A percentile compares a stretch with the other conserved stretches of the same genome.
These are phyloP conservation scores for Trichocladium antarcticum DNA, from an alignment of 495 filamentous ascomycete genomes.

Conservation along the genomic window DNA sequence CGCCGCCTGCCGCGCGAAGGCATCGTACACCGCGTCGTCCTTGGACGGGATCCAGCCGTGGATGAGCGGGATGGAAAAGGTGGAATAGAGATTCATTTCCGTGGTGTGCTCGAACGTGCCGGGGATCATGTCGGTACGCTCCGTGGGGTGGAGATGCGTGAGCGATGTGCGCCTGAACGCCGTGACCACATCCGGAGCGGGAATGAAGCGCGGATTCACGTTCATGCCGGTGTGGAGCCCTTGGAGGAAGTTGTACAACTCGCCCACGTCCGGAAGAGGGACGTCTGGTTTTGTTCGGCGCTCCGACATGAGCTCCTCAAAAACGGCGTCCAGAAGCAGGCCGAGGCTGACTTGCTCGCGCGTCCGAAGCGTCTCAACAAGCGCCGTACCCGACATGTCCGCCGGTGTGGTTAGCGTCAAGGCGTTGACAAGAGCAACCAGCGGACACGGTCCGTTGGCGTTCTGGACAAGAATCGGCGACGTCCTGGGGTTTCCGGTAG, in stretches of 20 bases:
- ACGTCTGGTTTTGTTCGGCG: slow-evolving; percentile 33
- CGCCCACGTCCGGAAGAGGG: slow-evolving; percentile 68
- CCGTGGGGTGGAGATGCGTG: slow-evolving; percentile 32
- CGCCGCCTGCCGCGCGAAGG: slow-evolving; percentile 59
- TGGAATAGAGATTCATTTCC: slow-evolving; percentile 78
- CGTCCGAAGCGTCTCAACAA: slow-evolving; percentile 61
- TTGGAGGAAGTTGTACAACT: slow-evolving; percentile 76
- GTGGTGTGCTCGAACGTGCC: slow-evolving; percentile 72
- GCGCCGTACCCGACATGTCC: slow-evolving; percentile 47
- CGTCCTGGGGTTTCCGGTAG: slow-evolving; percentile 31
- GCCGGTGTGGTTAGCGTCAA: slow-evolving; percentile 67
- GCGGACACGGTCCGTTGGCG: slow-evolving; percentile 83
- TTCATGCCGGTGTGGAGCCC: slow-evolving; percentile 96
- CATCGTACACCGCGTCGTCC: slow-evolving; percentile 48
- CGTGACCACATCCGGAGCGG: slow-evolving; percentile 28
- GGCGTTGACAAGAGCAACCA: slow-evolving; percentile 89
- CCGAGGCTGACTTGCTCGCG: slow-evolving; percentile 83
- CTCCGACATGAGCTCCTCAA: slow-evolving; percentile 78
- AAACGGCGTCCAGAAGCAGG: slow-evolving; percentile 71
- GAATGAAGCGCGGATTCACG: slow-evolving; percentile 83
- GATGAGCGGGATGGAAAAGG: slow-evolving; percentile 78
- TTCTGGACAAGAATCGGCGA: slow-evolving; percentile 85
- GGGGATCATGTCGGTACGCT: slow-evolving; percentile 40
- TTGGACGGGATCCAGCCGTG: slow-evolving; percentile 80
- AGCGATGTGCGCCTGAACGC: slow-evolving; percentile 35